Percentiles rank a stretch among this genome's conserved stretches.
These are phyloP conservation scores for Cyberlindnera subsufficiens DNA, from an alignment of 805 yeast species.

Conservation along the genomic window DNA sequence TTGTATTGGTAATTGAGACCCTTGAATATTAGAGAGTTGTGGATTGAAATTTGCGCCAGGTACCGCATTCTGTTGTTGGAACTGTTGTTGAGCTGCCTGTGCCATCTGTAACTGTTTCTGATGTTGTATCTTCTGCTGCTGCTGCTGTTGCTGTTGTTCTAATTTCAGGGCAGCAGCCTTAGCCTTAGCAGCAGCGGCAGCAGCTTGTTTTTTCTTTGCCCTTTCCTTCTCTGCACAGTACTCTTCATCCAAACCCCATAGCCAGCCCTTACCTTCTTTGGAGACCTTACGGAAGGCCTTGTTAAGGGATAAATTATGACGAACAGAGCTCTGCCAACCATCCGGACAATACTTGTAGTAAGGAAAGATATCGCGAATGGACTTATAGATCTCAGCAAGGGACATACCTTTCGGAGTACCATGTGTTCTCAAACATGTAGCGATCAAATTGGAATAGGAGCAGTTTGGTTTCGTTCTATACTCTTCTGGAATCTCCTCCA, in stretches of 20 bases:
- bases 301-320: constrained; percentile 83
- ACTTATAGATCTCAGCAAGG: constrained; percentile 77
- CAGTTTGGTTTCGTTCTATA: constrained; percentile 78
- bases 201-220: constrained; percentile 61
- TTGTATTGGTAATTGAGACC: background rate
- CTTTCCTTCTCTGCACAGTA: constrained; percentile 79
- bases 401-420: constrained; percentile 72
- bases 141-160: constrained; percentile 45
- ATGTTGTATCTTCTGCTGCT: constrained; percentile 24
- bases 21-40: background rate
- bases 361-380: constrained; percentile 83
- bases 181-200: constrained; percentile 54
- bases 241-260: constrained; percentile 88
- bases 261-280: constrained; percentile 90
- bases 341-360: constrained; percentile 91
- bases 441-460: constrained; percentile 76
- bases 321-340: constrained; percentile 95
- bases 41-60: background rate
- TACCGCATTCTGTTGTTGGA: constrained; percentile 7
- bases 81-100: constrained; percentile 16
- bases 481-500: constrained; percentile 86
- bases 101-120: constrained; percentile 21
- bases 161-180: constrained; percentile 47
- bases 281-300: constrained; percentile 79
- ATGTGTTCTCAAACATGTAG: constrained; percentile 66